phyloP scores from a whole-genome alignment of 768 basidiomycete genomes.

The Mycena rosella region DNA sequence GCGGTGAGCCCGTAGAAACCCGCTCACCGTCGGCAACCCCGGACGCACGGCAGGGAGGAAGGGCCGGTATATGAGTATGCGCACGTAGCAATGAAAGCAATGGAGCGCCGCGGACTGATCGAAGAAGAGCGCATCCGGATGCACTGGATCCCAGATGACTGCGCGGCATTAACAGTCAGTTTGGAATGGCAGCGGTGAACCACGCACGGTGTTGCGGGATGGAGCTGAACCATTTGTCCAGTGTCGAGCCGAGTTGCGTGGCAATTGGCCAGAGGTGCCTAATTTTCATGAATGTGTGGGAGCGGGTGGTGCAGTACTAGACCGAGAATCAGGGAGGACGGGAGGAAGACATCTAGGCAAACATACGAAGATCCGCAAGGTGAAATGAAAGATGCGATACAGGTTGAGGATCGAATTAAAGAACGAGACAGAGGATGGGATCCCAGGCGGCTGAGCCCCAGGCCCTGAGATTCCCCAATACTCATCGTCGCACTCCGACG shows the following conservation, averaged over 20 bases:
- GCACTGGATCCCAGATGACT: slow-evolving; percentile 11
- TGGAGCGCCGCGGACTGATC: background rate
- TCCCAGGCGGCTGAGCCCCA: background rate
- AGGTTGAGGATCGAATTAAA: slow-evolving; percentile 1
- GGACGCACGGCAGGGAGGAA: background rate
- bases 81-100: slow-evolving; percentile 1
- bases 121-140: background rate
- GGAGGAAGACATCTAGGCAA: too few species aligned
- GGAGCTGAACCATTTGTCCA: background rate
- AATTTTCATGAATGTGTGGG: fast-evolving
- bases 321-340: background rate
- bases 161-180: too few species aligned
- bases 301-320: background rate
- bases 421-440: background rate
- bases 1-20: background rate
- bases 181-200: too few species aligned
- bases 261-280: background rate
- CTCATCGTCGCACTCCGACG: slow-evolving; percentile 4
- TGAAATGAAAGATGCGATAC: slow-evolving; percentile 1
- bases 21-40: background rate
- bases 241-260: background rate
- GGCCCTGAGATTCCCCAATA: background rate
- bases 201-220: slow-evolving; percentile 13
- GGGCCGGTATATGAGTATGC: slow-evolving; percentile 10
- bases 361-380: background rate